These are phyloP conservation scores for Dioszegia crocea DNA, from an alignment of 768 basidiomycete genomes.

Conservation along the genomic window DNA sequence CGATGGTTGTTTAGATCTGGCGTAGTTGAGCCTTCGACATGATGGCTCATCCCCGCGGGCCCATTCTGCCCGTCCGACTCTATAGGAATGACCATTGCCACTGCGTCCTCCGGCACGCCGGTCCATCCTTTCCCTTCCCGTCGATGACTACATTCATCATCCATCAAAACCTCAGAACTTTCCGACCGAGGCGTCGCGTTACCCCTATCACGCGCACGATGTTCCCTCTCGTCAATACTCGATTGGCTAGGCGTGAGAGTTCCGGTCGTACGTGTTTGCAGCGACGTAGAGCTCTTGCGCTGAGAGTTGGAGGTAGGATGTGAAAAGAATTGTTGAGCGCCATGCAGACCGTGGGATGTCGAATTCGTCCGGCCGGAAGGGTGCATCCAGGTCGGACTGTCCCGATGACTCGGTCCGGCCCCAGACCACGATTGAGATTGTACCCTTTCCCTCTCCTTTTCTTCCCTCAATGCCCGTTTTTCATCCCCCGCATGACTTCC, in stretches of 20 bases:
- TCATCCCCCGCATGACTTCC: constrained; percentile 22
- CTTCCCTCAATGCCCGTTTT: constrained; percentile 27
- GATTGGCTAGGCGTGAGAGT: neutral
- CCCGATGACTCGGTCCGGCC: constrained; percentile 6
- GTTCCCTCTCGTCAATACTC: neutral
- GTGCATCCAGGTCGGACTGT: constrained; percentile 11
- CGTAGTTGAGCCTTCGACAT: neutral
- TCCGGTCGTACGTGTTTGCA: neutral
- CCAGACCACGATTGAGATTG: constrained; percentile 45
- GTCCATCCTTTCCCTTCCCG: constrained; percentile 45
- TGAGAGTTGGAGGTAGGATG: neutral
- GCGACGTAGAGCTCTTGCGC: neutral
- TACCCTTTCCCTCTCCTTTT: constrained; percentile 36
- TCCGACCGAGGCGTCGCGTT: neutral
- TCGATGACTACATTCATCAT: neutral
- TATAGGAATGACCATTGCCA: constrained; percentile 48
- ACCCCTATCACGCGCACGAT: neutral
- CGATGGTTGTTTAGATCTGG: neutral
- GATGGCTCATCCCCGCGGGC: neutral
- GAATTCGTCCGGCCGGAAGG: constrained; percentile 11
- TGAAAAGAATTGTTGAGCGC: neutral
- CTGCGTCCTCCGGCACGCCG: constrained; percentile 44
- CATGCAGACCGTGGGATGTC: neutral
- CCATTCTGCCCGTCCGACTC: constrained; percentile 10
- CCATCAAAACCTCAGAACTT: neutral